Percentiles rank a stretch among this genome's conserved stretches.
These are phyloP conservation scores for Lenwebbia sp. DNA, from an alignment of 345 rosid genomes.

Conservation along the genomic window DNA sequence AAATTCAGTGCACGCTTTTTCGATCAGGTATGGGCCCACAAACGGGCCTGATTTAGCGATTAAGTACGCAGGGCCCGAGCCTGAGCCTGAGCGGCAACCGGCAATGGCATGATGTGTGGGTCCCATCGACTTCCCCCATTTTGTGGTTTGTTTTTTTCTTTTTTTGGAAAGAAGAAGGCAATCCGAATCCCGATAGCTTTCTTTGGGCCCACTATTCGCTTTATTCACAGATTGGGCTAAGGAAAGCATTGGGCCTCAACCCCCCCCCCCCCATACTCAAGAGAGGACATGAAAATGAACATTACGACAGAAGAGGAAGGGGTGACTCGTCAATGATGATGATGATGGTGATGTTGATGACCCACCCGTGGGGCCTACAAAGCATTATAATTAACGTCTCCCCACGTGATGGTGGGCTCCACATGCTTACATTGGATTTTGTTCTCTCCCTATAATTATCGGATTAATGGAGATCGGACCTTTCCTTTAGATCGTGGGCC, in stretches of 20 bases:
- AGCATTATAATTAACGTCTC: background rate
- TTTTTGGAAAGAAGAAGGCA: background rate
- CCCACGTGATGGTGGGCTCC: background rate
- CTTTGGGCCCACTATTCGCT: background rate
- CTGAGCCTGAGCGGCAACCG: background rate
- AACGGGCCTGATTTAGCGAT: background rate
- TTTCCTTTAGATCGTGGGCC: rapidly evolving
- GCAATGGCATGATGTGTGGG: background rate
- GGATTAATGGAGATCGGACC: background rate
- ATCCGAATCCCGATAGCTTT: background rate
- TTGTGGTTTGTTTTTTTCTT: background rate
- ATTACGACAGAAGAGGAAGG: background rate
- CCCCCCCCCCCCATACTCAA: background rate
- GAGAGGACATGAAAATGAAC: background rate
- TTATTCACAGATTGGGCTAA: background rate
- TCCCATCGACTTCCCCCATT: background rate
- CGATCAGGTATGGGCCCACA: background rate
- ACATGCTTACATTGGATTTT: background rate
- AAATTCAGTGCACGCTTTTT: background rate
- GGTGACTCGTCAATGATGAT: background rate
- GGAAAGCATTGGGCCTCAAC: background rate
- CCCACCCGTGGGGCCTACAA: background rate
- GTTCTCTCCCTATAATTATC: background rate
- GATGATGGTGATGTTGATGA: background rate
- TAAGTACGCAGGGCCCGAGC: background rate